Evolutionary conservation across 2,329 filamentous ascomycete genomes (phyloP), one percentile per base, ranked within the genome.

Genomic region (Aspergillus neotritici): DNA sequence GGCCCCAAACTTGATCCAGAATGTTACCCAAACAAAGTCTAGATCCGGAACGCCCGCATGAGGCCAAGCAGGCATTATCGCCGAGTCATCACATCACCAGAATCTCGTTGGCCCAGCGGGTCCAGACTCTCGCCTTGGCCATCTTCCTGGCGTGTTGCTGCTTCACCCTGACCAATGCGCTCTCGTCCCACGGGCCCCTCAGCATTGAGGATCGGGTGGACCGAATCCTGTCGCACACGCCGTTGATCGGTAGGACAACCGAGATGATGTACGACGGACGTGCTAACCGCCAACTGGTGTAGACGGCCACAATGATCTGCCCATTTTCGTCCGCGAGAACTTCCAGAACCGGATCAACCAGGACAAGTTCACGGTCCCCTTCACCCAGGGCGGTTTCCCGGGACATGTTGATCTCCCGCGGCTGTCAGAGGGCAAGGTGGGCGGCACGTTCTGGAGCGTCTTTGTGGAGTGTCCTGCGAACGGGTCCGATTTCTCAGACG

Each of bases 401-500:
- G 74, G 74, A 3, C 86, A 97, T 53, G 84, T 93, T 40, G 91
- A 97, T 63, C 70, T 95, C 7, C 82, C 84, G 1, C 80, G 90
- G 4, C 74, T 95, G 37, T 74, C 78, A 30, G 66, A 79, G 38
- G 89, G 90, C 49, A 54, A 55, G 25, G 57, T 65, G 4, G 89
- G 89, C 31, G 91, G 89, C 43, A 83, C 86, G n/a, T 96, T 96
- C 63, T 96, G 90, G 91, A 90, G 84, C 61, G 87, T 93, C 8
- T 97, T 77, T 57, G 80, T 85, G 32, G 79, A 79, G 0, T 96
- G 90, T 59, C 89, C 90, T 0, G 64, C 66, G 9, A 80, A 91
- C 56, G 80, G 79, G 36, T 76, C 76, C 4, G 81, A 94, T 64
- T 89, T 87, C 58, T 85, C 84, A 0, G 78, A 89, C 56, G 77